Evolutionary conservation across 371 early-diverging fungal species (phyloP).

Genomic region (Haplosporangium sp.): DNA sequence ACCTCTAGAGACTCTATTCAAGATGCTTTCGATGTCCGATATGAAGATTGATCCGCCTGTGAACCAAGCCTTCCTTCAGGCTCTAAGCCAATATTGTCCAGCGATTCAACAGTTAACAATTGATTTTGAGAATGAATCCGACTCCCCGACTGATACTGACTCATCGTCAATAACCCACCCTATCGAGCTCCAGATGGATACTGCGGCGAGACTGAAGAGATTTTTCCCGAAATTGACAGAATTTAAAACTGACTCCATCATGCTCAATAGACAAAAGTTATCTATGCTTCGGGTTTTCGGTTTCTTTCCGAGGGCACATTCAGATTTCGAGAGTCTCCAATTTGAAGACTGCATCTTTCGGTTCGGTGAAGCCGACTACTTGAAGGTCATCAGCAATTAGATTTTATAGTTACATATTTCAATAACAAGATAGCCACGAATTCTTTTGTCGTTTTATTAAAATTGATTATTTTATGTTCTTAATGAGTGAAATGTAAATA

Average conservation of each 20-base stretch:
- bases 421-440: no score
- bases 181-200: neutral
- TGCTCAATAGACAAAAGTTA: neutral
- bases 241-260: conserved; percentile 13
- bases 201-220: neutral
- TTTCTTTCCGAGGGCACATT: neutral
- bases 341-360: conserved; percentile 13
- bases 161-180: neutral
- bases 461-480: no score
- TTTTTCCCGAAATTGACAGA: conserved; percentile 2
- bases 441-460: no score
- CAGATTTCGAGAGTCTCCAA: neutral
- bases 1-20: neutral
- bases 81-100: conserved; percentile 2
- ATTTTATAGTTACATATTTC: no score
- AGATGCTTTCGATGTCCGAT: neutral
- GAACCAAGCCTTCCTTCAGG: neutral
- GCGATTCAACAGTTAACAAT: neutral
- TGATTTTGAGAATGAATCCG: neutral
- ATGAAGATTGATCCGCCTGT: neutral
- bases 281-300: neutral
- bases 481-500: no score
- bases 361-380: conserved; percentile 11
- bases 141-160: neutral
- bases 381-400: neutral